These are phyloP conservation scores for Hygrophorus russula DNA, from an alignment of 768 basidiomycete species.

Conservation along the genomic window DNA sequence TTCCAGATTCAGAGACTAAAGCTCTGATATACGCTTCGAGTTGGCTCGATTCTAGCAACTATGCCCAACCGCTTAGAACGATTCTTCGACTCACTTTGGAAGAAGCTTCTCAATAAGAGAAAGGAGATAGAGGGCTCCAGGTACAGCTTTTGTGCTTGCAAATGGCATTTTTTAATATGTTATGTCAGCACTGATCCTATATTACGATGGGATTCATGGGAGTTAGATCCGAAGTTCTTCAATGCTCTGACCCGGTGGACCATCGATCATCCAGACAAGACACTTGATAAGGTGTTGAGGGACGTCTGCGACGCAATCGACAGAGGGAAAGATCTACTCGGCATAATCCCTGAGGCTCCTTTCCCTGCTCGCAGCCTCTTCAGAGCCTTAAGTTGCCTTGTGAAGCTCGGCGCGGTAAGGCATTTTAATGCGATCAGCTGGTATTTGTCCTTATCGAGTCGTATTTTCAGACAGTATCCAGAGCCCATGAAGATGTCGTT, in stretches of 20 bases:
- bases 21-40: no score
- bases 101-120: no score
- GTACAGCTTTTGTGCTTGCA: no score
- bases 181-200: not conserved
- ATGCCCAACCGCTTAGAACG: no score
- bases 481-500: constrained; percentile 7
- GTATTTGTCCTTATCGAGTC: constrained; percentile 3
- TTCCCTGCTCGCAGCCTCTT: constrained; percentile 11
- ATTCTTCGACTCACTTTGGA: no score
- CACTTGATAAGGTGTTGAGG: constrained; percentile 3
- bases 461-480: not conserved
- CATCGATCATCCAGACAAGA: constrained; percentile 3
- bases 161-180: no score
- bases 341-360: constrained; percentile 9
- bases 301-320: constrained; percentile 5
- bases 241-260: constrained; percentile 4
- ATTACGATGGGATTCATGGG: constrained; percentile 8
- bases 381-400: constrained; percentile 8
- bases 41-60: no score
- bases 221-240: constrained; percentile 8
- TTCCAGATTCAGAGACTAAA: no score
- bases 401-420: constrained; percentile 8
- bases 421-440: not conserved
- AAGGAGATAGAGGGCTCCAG: no score
- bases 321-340: constrained; percentile 5